Evolutionary conservation across 352 stramenopile genomes (phyloP).

Genomic region (Phytophthora crassamura): DNA sequence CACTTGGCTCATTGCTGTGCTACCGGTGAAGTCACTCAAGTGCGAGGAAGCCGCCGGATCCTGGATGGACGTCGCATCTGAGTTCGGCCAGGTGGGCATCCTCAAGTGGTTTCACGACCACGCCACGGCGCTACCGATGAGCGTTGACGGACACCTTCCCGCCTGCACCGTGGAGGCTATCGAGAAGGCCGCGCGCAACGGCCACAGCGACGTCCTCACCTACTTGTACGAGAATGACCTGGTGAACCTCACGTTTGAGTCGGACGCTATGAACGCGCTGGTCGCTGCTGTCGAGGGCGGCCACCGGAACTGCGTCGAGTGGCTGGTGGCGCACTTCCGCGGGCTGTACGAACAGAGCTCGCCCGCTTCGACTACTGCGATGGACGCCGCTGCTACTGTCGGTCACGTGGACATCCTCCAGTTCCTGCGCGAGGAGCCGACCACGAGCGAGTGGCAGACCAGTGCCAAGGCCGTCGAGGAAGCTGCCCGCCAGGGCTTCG

Average conservation of each 20-base stretch:
- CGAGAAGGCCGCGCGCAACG: conserved; percentile 71
- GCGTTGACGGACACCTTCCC: conserved; percentile 56
- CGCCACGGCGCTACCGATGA: conserved; percentile 56
- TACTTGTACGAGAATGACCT: conserved; percentile 68
- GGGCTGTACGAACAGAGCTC: conserved; percentile 43
- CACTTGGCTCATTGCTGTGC: conserved; percentile 62
- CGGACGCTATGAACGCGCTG: conserved; percentile 63
- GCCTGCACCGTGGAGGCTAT: conserved; percentile 62
- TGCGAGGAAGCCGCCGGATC: conserved; percentile 64
- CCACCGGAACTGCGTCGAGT: conserved; percentile 63
- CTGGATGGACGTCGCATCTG: conserved; percentile 77
- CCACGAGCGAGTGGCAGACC: conserved; percentile 52
- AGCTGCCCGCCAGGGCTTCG: conserved; percentile 54
- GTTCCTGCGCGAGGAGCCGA: conserved; percentile 47
- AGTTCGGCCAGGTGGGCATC: conserved; percentile 69
- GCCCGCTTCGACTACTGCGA: conserved; percentile 41
- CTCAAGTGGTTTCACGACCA: conserved; percentile 78
- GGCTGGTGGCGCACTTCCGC: conserved; percentile 57
- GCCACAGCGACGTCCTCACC: conserved; percentile 60
- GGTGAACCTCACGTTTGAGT: conserved; percentile 47
- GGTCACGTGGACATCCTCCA: conserved; percentile 68
- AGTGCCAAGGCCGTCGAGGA: conserved; percentile 69
- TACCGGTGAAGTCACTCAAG: conserved; percentile 75
- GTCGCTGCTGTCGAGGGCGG: conserved; percentile 60
- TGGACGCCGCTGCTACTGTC: conserved; percentile 59